Evolutionary conservation across 176 grass and related monocot genomes (phyloP), one percentile per base, ranked within the genome.

Genomic region (Typha latifolia): DNA sequence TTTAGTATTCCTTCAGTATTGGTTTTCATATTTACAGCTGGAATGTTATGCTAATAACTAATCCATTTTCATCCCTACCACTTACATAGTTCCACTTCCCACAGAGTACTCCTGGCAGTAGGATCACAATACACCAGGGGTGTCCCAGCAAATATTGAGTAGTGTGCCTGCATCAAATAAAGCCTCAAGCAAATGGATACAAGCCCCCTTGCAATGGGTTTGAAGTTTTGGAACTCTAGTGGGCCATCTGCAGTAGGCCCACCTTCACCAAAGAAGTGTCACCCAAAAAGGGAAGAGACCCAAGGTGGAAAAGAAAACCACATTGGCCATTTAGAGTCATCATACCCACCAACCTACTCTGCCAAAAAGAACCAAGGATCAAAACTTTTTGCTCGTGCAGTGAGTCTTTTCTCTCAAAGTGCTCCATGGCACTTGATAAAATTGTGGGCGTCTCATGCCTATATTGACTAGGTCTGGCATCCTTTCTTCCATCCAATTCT

Each of bases 331-430:
- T 43, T 69, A 51, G 67, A 65, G 63, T 14, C 63, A 65, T 65
- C 63, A 65, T 65, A 65, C 19, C 63, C 13, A 64, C 23, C 69
- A 73, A 55, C 37, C 27, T 63, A 32, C 32, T 52, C 64, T 62
- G 61, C 49, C 43, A 79, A 65, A 65, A 68, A 73, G 64, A 73
- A 80, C 24, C 63, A 29, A 32, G 62, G 22, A 2, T 11, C 21
- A 4, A 14, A 8, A 70, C 78, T 80, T 80, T 80, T 73, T 47
- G 52, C 64, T 71, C 78, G 70, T 80, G 78, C 78, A 10, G 49
- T 78, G 27, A 1, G 27, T 62, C 56, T 48, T 62, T 72, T 59
- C 43, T 43, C 34, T 34, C 52, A 76, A 22, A 29, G 48, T 62
- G 61, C 68, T 48, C 48, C 11, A 50, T 24, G 53, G 49, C 48